These are phyloP conservation scores for Infundibulicybe gibba DNA, from an alignment of 768 basidiomycete species.

Conservation along the genomic window DNA sequence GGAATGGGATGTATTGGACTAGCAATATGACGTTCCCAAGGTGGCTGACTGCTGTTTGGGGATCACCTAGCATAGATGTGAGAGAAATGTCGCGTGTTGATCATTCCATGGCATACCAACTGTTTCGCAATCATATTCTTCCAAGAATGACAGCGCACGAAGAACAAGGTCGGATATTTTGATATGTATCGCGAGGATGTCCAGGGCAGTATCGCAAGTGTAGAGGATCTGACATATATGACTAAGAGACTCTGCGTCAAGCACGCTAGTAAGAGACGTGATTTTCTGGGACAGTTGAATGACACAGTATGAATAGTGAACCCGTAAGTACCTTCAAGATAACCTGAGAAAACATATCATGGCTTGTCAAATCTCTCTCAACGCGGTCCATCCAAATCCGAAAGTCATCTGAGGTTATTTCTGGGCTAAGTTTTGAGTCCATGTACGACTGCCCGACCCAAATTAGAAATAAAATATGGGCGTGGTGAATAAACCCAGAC, in stretches of 20 bases:
- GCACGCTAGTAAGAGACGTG: conserved; percentile 39
- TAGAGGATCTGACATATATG: conserved; percentile 68
- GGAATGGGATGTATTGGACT: conserved; percentile 58
- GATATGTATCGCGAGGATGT: conserved; percentile 66
- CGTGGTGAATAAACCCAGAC: conserved; percentile 29
- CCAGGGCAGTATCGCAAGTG: conserved; percentile 53
- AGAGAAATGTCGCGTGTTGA: background rate
- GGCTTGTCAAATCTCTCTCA: conserved; percentile 53
- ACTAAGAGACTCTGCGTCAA: conserved; percentile 68
- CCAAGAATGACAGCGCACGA: conserved; percentile 56
- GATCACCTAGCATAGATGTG: conserved; percentile 53
- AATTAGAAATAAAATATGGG: conserved; percentile 4
- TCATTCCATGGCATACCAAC: conserved; percentile 50
- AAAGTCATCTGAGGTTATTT: conserved; percentile 35
- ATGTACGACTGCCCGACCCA: conserved; percentile 44
- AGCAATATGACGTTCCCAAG: conserved; percentile 80
- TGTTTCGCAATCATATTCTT: conserved; percentile 76
- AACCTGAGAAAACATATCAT: conserved; percentile 53
- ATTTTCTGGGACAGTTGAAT: conserved; percentile 46
- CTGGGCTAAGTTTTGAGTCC: conserved; percentile 53
- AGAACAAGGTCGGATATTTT: conserved; percentile 64
- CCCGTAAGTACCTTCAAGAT: conserved; percentile 48
- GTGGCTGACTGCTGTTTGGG: conserved; percentile 77
- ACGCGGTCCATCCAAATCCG: conserved; percentile 39
- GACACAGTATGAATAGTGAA: background rate